Conservation (phyloP, 2,329 filamentous ascomycete genomes). For the Dryadomyces sulphureus region DNA sequence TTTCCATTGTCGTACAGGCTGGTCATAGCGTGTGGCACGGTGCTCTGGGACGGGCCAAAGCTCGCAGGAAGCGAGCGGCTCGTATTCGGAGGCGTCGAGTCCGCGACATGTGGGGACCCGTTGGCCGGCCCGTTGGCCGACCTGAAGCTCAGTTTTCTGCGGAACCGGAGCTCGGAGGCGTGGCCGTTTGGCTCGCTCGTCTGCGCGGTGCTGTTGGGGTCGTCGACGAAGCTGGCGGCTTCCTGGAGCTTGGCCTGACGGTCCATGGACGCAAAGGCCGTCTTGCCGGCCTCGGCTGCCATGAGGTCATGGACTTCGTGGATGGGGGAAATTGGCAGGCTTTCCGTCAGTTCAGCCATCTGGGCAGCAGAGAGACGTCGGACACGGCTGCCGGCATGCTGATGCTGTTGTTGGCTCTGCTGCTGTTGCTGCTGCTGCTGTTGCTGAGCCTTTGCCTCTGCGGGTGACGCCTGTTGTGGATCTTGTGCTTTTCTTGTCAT, state of each 20-base stretch:
- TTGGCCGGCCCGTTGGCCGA: too few relatives aligned
- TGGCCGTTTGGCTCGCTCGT: too few relatives aligned
- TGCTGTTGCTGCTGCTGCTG: neutral
- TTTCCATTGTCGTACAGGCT: neutral
- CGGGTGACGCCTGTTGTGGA: neutral
- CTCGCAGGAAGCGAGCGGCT: too few relatives aligned
- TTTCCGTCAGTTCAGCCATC: conserved; percentile 44
- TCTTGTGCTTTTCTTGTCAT: neutral
- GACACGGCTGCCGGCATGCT: conserved; percentile 18
- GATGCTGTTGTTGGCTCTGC: neutral
- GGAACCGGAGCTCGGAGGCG: too few relatives aligned
- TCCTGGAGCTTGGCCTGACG: too few relatives aligned
- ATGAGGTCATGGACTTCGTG: conserved; percentile 4
- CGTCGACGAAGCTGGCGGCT: too few relatives aligned
- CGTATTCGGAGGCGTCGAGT: too few relatives aligned
- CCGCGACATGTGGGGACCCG: too few relatives aligned
- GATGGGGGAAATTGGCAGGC: conserved; percentile 37
- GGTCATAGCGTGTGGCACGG: neutral
- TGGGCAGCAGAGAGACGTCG: conserved; percentile 42
- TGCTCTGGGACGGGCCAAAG: neutral
- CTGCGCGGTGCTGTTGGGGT: too few relatives aligned
- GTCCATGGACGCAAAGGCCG: too few relatives aligned
- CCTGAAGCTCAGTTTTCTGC: too few relatives aligned
- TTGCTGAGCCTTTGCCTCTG: neutral
- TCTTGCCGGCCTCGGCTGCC: conserved; percentile 8